These are phyloP conservation scores for Sedum album DNA, from an alignment of 164 flowering plant species.

Conservation along the genomic window DNA sequence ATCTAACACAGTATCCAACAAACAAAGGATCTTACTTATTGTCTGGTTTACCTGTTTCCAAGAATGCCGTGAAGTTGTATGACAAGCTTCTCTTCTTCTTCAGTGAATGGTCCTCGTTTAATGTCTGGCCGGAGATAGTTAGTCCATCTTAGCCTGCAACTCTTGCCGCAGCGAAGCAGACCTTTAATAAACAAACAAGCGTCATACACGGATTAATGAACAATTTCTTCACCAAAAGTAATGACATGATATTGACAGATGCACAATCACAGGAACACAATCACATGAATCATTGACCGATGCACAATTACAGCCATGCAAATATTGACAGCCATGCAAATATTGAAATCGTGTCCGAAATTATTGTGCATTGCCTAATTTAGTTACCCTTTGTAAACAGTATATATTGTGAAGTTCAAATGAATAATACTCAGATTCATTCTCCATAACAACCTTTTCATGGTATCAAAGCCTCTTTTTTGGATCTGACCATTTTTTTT, in stretches of 20 bases:
- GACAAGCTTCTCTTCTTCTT: conserved; percentile 75
- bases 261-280: neutral
- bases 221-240: neutral
- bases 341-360: no score
- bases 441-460: no score
- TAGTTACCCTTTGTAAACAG: no score
- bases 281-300: no score
- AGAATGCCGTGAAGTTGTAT: conserved; percentile 82
- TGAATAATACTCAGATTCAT: no score
- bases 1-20: neutral
- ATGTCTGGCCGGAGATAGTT: conserved; percentile 94
- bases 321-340: no score
- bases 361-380: no score
- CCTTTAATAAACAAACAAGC: conserved; percentile 28
- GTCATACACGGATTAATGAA: no score
- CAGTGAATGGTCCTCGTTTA: conserved; percentile 79
- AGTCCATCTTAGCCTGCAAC: conserved; percentile 91
- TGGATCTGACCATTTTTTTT: no score
- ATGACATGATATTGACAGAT: neutral
- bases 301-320: no score
- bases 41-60: conserved; percentile 63
- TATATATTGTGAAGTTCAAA: no score
- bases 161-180: conserved; percentile 91
- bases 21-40: neutral
- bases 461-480: no score